Evolutionary conservation across 805 yeast species (phyloP).

Genomic region (Yamadazyma insecticola): DNA sequence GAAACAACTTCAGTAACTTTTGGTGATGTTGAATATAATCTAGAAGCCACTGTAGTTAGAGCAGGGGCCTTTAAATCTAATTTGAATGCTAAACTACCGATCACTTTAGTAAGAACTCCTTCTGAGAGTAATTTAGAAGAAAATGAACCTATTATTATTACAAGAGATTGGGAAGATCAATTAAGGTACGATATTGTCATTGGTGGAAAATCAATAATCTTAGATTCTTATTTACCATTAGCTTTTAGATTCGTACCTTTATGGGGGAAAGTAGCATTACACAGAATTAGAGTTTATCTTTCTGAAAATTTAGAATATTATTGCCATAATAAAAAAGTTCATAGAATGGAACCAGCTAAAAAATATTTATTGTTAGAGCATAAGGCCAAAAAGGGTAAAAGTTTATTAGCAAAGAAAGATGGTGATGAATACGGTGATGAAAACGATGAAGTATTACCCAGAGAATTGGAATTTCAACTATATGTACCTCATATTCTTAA

Average conservation of each 20-base stretch:
- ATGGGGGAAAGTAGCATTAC: slow-evolving; percentile 75
- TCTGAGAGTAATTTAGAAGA: slow-evolving; percentile 78
- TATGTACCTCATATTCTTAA: slow-evolving; percentile 69
- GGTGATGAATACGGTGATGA: slow-evolving; percentile 27
- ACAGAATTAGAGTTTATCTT: slow-evolving; percentile 77
- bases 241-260: slow-evolving; percentile 81
- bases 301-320: slow-evolving; percentile 91
- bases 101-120: slow-evolving; percentile 70
- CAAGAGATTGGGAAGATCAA: slow-evolving; percentile 92
- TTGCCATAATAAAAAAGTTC: slow-evolving; percentile 81
- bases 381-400: slow-evolving; percentile 51
- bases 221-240: slow-evolving; percentile 80
- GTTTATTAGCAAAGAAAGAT: slow-evolving; percentile 41
- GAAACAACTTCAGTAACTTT: slow-evolving; percentile 75
- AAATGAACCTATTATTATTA: slow-evolving; percentile 87
- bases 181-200: slow-evolving; percentile 85
- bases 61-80: slow-evolving; percentile 84
- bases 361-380: slow-evolving; percentile 80
- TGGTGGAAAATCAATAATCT: slow-evolving; percentile 82
- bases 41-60: slow-evolving; percentile 70
- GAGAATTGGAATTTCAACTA: slow-evolving; percentile 83
- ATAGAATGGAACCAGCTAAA: slow-evolving; percentile 84
- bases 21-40: slow-evolving; percentile 69
- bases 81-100: slow-evolving; percentile 56
- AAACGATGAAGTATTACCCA: slow-evolving; percentile 58